These are phyloP conservation scores for Ceratobasidium sp. DNA, from an alignment of 1,284 basidiomycete genomes.

Conservation along the genomic window DNA sequence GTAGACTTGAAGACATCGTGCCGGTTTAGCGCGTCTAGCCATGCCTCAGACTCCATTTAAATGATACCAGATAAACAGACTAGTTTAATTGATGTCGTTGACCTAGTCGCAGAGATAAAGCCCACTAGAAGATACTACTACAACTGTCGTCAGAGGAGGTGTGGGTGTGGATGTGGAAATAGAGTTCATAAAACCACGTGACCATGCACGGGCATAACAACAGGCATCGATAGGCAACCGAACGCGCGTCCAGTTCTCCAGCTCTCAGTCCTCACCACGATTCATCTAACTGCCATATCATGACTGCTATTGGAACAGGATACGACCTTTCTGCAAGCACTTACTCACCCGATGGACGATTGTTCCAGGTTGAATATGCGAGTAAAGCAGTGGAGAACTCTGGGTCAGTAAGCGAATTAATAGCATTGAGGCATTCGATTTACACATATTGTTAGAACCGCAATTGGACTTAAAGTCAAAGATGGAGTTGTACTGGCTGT, in stretches of 20 bases:
- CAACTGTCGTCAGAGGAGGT: not conserved
- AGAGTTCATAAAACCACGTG: conserved; percentile 22
- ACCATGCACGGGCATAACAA: conserved; percentile 43
- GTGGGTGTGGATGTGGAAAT: not conserved
- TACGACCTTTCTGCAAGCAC: conserved; percentile 99
- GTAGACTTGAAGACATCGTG: conserved; percentile 45
- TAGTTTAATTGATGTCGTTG: not conserved
- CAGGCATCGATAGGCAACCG: conserved; percentile 32
- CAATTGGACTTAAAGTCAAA: conserved; percentile 91
- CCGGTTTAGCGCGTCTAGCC: conserved; percentile 40
- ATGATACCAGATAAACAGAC: not conserved
- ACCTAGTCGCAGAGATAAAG: not conserved
- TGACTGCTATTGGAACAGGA: conserved; percentile 98
- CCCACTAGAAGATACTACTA: not conserved
- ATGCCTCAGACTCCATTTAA: conserved; percentile 37
- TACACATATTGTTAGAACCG: conserved; percentile 69
- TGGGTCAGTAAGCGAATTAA: conserved; percentile 68
- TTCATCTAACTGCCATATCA: conserved; percentile 55
- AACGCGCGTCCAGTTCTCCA: conserved; percentile 47
- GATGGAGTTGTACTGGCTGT: conserved; percentile 96
- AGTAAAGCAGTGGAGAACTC: conserved; percentile 99
- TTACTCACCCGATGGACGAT: conserved; percentile 97
- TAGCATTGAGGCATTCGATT: not conserved
- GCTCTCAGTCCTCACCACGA: conserved; percentile 18
- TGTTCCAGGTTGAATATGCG: conserved; percentile 99